These are phyloP conservation scores for Tetrahymena borealis DNA, from an alignment of 73 alveolate genomes.

Conservation along the genomic window DNA sequence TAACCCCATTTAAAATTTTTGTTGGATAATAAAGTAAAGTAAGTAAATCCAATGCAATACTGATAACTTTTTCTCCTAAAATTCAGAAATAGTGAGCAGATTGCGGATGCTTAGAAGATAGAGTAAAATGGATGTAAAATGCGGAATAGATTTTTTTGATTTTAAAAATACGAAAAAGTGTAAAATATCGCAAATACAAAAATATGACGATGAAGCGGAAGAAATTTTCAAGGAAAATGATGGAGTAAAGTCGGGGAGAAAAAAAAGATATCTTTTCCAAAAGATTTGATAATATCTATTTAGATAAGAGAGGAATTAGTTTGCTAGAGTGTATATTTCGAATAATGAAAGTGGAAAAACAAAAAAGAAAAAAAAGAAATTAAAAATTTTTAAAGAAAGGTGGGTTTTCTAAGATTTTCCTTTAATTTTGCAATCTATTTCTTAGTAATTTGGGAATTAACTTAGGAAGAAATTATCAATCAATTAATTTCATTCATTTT, in stretches of 20 bases:
- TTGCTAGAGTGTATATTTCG: background rate
- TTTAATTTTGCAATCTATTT: too few relatives aligned
- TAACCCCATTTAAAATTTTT: too few relatives aligned
- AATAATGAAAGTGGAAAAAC: background rate
- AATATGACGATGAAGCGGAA: background rate
- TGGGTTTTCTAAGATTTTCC: background rate
- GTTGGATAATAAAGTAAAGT: too few relatives aligned
- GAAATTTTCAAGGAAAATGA: conserved; percentile 1
- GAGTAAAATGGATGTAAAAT: background rate
- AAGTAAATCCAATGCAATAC: too few relatives aligned
- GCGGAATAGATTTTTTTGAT: background rate
- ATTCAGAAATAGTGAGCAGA: too few relatives aligned
- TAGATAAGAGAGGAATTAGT: background rate
- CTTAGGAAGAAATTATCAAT: too few relatives aligned
- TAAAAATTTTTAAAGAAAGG: background rate
- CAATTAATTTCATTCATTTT: too few relatives aligned
- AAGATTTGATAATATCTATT: background rate
- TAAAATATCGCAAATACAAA: background rate
- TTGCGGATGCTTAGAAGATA: too few relatives aligned
- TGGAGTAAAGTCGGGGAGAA: conserved; percentile 5
- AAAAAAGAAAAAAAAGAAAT: background rate
- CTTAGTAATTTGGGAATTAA: too few relatives aligned
- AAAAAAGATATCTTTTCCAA: background rate
- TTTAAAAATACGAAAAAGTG: background rate
- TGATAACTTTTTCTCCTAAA: too few relatives aligned